Conservation (phyloP, 1,284 basidiomycete genomes). For the Rhizoctonia solani region DNA sequence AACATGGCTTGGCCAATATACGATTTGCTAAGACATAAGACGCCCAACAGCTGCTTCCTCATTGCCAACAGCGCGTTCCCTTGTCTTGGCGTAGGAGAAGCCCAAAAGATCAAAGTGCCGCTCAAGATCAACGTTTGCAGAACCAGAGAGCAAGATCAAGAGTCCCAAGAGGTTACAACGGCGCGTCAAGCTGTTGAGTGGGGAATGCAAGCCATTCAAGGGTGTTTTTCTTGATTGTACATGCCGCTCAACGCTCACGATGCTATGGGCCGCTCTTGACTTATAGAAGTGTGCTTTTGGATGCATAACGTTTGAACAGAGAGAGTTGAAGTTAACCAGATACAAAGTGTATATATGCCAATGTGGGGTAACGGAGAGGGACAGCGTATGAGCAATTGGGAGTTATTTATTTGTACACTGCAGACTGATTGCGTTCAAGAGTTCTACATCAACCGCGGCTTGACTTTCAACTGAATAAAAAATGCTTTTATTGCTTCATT, state of each 20-base stretch:
- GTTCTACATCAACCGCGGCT: neutral
- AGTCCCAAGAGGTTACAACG: constrained; percentile 48
- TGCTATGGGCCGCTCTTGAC: neutral
- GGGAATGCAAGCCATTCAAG: constrained; percentile 52
- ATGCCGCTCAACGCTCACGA: constrained; percentile 46
- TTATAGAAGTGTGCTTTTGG: neutral
- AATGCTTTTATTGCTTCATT: neutral
- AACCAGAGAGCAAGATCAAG: constrained; percentile 42
- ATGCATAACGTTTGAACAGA: neutral
- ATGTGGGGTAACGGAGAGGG: neutral
- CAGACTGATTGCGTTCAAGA: neutral
- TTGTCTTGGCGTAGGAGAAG: constrained; percentile 42
- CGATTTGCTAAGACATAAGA: neutral
- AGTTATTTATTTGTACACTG: neutral
- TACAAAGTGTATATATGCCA: neutral
- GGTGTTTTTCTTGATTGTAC: constrained; percentile 50
- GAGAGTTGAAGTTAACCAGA: neutral
- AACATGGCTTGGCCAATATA: neutral
- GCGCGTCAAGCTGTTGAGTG: constrained; percentile 53
- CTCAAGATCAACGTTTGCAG: constrained; percentile 48
- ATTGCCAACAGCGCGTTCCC: constrained; percentile 54
- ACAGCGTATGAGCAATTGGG: neutral
- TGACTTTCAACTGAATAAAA: neutral
- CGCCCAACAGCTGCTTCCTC: constrained; percentile 43
- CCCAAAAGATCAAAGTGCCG: too few relatives aligned